Conservation (phyloP, 139 green algal genomes). For the Ulvella scutata region DNA sequence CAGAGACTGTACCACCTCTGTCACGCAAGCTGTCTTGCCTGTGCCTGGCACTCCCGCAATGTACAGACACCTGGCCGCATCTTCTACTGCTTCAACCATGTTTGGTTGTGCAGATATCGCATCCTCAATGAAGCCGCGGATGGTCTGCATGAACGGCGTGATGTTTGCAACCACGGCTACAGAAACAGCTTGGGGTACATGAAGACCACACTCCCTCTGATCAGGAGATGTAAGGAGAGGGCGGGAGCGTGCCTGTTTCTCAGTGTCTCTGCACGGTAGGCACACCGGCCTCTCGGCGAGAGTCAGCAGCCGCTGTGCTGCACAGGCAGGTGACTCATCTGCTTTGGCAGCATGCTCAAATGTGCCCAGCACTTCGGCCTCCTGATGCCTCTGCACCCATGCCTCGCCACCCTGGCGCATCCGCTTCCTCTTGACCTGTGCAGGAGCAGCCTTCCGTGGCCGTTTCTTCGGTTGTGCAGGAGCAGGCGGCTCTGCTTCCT, state of each 20-base stretch:
- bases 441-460: too few relatives aligned
- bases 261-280: slow-evolving; percentile 68
- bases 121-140: neutral
- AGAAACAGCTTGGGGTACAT: neutral
- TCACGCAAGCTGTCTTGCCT: slow-evolving; percentile 88
- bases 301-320: slow-evolving; percentile 22
- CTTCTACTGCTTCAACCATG: slow-evolving; percentile 6
- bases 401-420: too few relatives aligned
- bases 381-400: too few relatives aligned
- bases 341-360: too few relatives aligned
- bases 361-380: too few relatives aligned
- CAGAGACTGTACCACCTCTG: slow-evolving; percentile 35
- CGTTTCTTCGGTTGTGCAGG: too few relatives aligned
- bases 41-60: slow-evolving; percentile 91
- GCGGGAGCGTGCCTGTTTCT: slow-evolving; percentile 44
- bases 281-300: slow-evolving; percentile 27
- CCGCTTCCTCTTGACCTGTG: too few relatives aligned
- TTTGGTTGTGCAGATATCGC: neutral
- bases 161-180: neutral
- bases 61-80: slow-evolving; percentile 65
- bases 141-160: neutral
- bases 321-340: slow-evolving; percentile 2
- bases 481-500: too few relatives aligned
- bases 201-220: neutral
- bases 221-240: slow-evolving; percentile 31